Conservation (phyloP, 805 yeast genomes). For the Isabelozyma pseudorhagii region DNA sequence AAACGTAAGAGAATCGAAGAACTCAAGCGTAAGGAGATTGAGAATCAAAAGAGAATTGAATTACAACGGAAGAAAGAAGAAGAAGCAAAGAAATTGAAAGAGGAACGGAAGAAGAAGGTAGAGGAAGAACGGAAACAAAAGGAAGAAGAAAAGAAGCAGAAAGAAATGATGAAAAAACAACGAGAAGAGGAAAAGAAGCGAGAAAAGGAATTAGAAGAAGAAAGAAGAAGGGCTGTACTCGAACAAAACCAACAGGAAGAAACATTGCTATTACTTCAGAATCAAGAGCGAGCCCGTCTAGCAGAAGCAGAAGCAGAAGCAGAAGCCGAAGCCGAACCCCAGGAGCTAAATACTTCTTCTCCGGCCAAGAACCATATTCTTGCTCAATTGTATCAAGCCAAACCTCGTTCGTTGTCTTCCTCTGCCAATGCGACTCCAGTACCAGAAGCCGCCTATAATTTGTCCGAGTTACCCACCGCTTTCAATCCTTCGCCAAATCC, state of each 20-base stretch:
- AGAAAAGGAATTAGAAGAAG: background rate
- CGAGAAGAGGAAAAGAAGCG: conserved; percentile 12
- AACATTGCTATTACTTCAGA: background rate
- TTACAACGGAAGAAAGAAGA: conserved; percentile 27
- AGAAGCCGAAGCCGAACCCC: conserved; percentile 1
- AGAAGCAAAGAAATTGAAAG: conserved; percentile 20
- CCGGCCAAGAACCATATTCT: conserved; percentile 19
- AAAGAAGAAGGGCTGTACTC: background rate
- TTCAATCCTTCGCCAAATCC: background rate
- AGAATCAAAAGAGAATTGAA: conserved; percentile 27
- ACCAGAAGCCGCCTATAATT: background rate
- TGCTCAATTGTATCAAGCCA: conserved; percentile 34
- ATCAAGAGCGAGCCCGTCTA: conserved; percentile 1
- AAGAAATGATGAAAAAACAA: conserved; percentile 11
- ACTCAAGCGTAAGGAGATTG: conserved; percentile 29
- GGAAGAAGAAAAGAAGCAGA: conserved; percentile 21
- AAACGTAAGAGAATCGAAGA: conserved; percentile 42
- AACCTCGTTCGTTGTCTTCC: conserved; percentile 14
- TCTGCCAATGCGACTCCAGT: conserved; percentile 1
- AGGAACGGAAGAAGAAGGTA: conserved; percentile 19
- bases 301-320: conserved; percentile 5
- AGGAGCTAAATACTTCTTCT: background rate
- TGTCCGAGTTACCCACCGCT: background rate
- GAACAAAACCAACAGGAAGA: background rate
- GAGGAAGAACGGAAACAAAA: conserved; percentile 21